These are phyloP conservation scores for Melianthus villosus DNA, from an alignment of 441 rosid genomes.

Conservation along the genomic window DNA sequence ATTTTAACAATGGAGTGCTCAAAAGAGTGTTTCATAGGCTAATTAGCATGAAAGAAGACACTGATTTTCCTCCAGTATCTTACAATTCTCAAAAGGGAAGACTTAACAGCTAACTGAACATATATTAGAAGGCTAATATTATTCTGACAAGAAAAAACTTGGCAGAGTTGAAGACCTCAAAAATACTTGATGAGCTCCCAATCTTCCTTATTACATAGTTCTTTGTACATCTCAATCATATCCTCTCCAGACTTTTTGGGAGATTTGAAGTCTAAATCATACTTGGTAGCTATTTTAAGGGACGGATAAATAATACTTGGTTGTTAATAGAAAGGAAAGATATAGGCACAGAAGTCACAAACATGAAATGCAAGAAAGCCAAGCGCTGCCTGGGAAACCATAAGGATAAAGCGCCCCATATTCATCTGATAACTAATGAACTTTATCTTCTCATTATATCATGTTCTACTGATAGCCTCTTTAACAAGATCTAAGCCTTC, in stretches of 20 bases:
- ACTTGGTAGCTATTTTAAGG: conserved; percentile 58
- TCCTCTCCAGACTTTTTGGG: conserved; percentile 75
- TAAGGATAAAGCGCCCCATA: too few species aligned
- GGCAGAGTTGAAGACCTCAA: conserved; percentile 73
- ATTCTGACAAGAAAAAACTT: conserved; percentile 27
- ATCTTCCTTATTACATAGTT: conserved; percentile 74
- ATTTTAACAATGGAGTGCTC: too few species aligned
- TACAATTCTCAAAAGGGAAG: too few species aligned
- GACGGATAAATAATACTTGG: not conserved
- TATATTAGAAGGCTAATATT: too few species aligned
- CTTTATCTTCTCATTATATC: conserved; percentile 66
- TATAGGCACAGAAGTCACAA: conserved; percentile 2
- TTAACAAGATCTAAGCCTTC: conserved; percentile 87
- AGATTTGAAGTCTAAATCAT: conserved; percentile 67
- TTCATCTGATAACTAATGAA: conserved; percentile 73
- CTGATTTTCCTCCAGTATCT: too few species aligned
- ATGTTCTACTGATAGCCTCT: conserved; percentile 89
- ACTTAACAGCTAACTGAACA: too few species aligned
- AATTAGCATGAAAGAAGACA: too few species aligned
- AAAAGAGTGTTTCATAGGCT: too few species aligned
- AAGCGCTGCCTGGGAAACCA: too few species aligned
- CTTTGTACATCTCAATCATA: conserved; percentile 81
- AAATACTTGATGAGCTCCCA: conserved; percentile 78
- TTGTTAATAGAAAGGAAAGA: conserved; percentile 4
- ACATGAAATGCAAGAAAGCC: too few species aligned